Evolutionary conservation across 1,284 basidiomycete genomes (phyloP), one percentile per base, ranked within the genome.

Genomic region (Fomitopsis betulina): DNA sequence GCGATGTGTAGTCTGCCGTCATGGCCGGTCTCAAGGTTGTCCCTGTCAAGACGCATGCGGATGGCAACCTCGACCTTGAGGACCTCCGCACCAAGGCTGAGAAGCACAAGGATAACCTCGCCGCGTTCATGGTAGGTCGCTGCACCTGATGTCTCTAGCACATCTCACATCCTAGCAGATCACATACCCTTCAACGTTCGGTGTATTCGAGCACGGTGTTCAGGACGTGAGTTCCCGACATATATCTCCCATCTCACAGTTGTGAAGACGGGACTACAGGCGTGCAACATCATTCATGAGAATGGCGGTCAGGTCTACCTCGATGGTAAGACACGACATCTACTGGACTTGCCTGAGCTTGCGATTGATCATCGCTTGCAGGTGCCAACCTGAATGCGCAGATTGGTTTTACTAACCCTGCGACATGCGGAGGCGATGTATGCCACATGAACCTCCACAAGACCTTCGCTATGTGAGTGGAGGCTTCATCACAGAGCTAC

Each of bases 391-490:
- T 98, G 66, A 98, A 99, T 72, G 95, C 95, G 30, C 93, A 98
- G 70, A 87, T 99, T 63, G 96, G 96, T 27, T 72, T 98, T 57
- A 98, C 96, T 23, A 95, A 94, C 71, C 94, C 96, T n/a, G 94
- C 92, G 5, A 89, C 85, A 35, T 97, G 96, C 69, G 96, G 96
- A 54, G 96, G 95, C 58, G 96, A 99, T 74, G 95, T 99, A 42
- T 97, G 94, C 69, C 96, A 99, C 73, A 82, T 98, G 79, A 99
- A 99, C 77, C 78, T 99, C 54, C 96, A 99, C 82, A 98, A 98
- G 77, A 95, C 94, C 0, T 95, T 96, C 68, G 87, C 91, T 7
- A 96, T 96, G 91, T 93, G 68, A 59, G 75, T 62, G n/a, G 53
- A 0, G 53, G 25, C 38, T 40, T 57, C 25, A 30, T 3, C 42